Conservation (phyloP, 176 grass and related monocot species). For the Bothriochloa decipiens region DNA sequence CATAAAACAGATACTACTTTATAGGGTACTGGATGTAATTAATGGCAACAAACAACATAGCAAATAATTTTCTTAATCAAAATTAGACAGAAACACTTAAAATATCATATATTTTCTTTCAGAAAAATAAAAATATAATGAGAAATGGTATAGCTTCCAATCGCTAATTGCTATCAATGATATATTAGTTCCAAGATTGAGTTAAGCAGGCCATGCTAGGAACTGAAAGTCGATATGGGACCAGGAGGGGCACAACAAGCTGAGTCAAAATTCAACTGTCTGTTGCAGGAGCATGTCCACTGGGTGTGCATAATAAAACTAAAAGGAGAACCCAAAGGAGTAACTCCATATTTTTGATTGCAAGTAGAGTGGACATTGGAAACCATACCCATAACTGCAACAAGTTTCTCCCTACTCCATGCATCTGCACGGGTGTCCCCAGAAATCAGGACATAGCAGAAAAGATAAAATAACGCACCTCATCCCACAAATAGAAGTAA, state of each 20-base stretch:
- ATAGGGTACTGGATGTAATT: not conserved
- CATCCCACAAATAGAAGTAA: slow-evolving; percentile 99
- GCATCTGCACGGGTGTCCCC: not conserved
- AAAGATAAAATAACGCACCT: slow-evolving; percentile 57
- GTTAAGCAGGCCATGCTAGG: not conserved
- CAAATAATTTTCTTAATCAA: not conserved
- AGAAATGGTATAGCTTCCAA: not conserved
- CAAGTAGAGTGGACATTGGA: not conserved
- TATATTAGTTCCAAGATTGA: slow-evolving; percentile 8
- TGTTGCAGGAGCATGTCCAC: slow-evolving; percentile 25
- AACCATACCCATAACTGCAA: not conserved
- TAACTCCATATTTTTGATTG: not conserved
- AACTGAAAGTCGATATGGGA: slow-evolving; percentile 4
- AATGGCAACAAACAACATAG: not conserved
- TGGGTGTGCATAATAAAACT: not conserved
- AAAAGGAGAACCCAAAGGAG: not conserved
- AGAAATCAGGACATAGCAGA: slow-evolving; percentile 25
- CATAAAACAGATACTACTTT: not conserved
- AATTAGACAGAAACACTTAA: not conserved
- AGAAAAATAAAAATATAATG: not conserved
- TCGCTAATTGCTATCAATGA: not conserved
- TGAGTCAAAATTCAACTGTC: not conserved
- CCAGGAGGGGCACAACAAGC: slow-evolving; percentile 24
- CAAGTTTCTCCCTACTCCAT: not conserved
- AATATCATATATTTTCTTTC: slow-evolving; percentile 13